Evolutionary conservation across 805 yeast genomes (phyloP).

Genomic region (Torulaspora delbrueckii): DNA sequence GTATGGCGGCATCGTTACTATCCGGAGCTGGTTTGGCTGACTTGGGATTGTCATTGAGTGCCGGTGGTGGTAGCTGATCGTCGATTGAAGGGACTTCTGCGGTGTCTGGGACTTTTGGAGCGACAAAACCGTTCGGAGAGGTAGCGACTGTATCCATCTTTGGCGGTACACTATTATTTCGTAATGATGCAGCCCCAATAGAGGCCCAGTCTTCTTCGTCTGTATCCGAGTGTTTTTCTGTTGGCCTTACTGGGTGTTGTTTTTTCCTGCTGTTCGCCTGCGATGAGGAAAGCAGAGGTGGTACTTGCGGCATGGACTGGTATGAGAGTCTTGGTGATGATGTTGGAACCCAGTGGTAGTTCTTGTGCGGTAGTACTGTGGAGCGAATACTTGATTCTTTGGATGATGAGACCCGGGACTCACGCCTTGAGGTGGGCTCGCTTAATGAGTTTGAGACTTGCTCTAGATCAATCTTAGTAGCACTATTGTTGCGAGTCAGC

Average conservation of each 20-base stretch:
- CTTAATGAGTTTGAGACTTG: slow-evolving; percentile 15
- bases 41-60: slow-evolving; percentile 1
- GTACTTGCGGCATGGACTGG: slow-evolving; percentile 4
- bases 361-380: slow-evolving; percentile 22
- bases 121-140: slow-evolving; percentile 18
- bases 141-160: slow-evolving; percentile 15
- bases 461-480: slow-evolving; percentile 13
- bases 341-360: slow-evolving; percentile 15
- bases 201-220: slow-evolving; percentile 98
- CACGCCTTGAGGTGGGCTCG: slow-evolving; percentile 31
- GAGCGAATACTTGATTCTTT: slow-evolving; percentile 32
- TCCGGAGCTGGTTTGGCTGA: slow-evolving; percentile 12
- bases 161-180: slow-evolving; percentile 31
- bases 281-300: slow-evolving; percentile 6
- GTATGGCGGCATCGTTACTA: slow-evolving; percentile 28
- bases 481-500: slow-evolving; percentile 12
- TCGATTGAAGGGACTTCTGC: slow-evolving; percentile 8
- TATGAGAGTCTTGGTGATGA: slow-evolving; percentile 11
- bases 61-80: slow-evolving; percentile 12
- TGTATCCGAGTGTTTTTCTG: slow-evolving; percentile 53
- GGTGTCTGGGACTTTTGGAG: slow-evolving; percentile 11
- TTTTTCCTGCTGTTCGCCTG: slow-evolving; percentile 5
- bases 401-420: slow-evolving; percentile 37
- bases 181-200: slow-evolving; percentile 71
- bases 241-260: slow-evolving; percentile 11